phyloP scores from a whole-genome alignment of 495 filamentous ascomycete species.

The Aspergillus leporis region DNA sequence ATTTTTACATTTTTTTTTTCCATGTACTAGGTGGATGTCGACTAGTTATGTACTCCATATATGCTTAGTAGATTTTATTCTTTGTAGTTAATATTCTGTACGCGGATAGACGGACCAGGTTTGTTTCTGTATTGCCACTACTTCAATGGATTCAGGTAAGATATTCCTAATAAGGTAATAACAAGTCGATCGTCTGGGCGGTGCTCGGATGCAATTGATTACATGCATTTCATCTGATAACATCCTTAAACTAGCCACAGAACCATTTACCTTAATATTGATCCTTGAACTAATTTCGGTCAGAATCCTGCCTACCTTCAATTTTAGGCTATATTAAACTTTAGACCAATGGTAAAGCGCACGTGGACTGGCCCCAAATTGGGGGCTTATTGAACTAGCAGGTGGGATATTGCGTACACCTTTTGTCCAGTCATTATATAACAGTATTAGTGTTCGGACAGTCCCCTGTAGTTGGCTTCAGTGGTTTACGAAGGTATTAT shows the following conservation, averaged over 20 bases:
- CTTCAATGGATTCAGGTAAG: not conserved
- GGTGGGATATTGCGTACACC: too few species aligned
- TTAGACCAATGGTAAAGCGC: not conserved
- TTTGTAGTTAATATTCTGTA: too few species aligned
- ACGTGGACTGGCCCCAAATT: not conserved
- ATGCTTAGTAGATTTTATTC: too few species aligned
- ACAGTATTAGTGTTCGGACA: too few species aligned
- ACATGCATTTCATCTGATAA: not conserved
- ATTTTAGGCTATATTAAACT: not conserved
- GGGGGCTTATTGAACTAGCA: not conserved
- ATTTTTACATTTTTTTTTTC: not conserved
- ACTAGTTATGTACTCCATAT: too few species aligned
- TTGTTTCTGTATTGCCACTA: not conserved
- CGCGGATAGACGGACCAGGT: too few species aligned
- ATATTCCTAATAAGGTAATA: not conserved
- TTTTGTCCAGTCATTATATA: too few species aligned
- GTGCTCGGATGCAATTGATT: not conserved
- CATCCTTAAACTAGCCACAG: not conserved
- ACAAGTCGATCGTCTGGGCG: not conserved
- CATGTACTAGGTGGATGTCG: not conserved
- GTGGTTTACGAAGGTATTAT: too few species aligned
- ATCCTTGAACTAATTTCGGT: not conserved
- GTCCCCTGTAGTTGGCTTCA: too few species aligned
- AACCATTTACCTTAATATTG: not conserved
- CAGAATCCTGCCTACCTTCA: not conserved